Conservation (phyloP, 495 filamentous ascomycete genomes). For the Aspergillus hancockii region DNA sequence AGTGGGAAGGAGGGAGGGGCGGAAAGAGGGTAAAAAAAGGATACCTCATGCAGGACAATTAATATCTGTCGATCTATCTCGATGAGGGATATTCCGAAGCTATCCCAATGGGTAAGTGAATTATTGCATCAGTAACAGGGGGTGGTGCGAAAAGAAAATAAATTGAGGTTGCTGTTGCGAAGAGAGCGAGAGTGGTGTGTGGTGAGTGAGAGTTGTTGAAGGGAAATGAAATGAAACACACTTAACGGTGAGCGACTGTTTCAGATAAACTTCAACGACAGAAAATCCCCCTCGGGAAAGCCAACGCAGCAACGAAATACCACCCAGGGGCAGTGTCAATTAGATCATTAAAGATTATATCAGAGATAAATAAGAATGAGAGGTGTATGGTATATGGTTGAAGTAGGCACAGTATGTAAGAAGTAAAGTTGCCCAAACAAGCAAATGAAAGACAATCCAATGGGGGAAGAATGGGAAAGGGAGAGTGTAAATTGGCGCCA, state of each 20-base stretch:
- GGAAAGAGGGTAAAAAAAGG: background rate
- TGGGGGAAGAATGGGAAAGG: background rate
- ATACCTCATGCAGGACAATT: constrained; percentile 2
- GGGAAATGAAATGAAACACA: constrained; percentile 23
- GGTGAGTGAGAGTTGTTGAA: too few relatives aligned
- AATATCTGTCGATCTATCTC: background rate
- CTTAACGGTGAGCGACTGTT: constrained; percentile 13
- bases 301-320: constrained; percentile 3
- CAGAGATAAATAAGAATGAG: background rate
- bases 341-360: background rate
- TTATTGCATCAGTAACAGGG: background rate
- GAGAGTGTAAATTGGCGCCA: background rate
- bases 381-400: too few relatives aligned
- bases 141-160: background rate
- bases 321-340: too few relatives aligned
- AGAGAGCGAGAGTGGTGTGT: constrained; percentile 1
- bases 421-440: too few relatives aligned
- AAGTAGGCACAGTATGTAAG: too few relatives aligned
- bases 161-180: background rate
- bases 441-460: background rate
- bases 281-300: constrained; percentile 1
- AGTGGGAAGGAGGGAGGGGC: background rate
- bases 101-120: background rate
- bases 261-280: constrained; percentile 5
- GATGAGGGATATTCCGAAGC: background rate